phyloP scores from a whole-genome alignment of 108 stramenopile genomes.

The Skeletonema tropicum region DNA sequence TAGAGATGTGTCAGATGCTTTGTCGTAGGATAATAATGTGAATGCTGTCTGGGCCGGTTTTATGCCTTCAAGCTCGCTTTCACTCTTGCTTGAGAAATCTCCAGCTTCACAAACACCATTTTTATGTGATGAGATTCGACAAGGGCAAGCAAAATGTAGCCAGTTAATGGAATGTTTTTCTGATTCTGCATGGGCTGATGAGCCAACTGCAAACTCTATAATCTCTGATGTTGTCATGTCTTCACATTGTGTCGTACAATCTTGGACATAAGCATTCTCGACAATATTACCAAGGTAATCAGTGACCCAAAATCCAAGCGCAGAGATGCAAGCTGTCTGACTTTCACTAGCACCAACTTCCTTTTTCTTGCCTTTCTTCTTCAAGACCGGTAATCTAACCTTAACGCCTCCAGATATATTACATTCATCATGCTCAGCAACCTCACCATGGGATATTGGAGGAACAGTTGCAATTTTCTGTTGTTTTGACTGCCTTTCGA shows the following conservation, averaged over 20 bases:
- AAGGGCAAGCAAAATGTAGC: slow-evolving; percentile 81
- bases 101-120: slow-evolving; percentile 84
- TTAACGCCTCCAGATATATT: slow-evolving; percentile 25
- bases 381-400: neutral
- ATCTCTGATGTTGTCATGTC: neutral
- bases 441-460: slow-evolving; percentile 47
- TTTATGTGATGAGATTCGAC: slow-evolving; percentile 71
- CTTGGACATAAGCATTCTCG: slow-evolving; percentile 1
- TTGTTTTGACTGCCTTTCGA: slow-evolving; percentile 3
- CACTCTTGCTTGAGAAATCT: slow-evolving; percentile 54
- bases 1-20: slow-evolving; percentile 69
- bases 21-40: slow-evolving; percentile 70
- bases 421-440: neutral
- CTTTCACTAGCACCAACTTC: slow-evolving; percentile 1
- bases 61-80: slow-evolving; percentile 56
- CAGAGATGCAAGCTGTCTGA: slow-evolving; percentile 25
- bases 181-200: neutral
- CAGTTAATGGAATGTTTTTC: slow-evolving; percentile 33
- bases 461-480: slow-evolving; percentile 23
- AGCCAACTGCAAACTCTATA: neutral
- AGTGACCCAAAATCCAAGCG: slow-evolving; percentile 59
- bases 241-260: slow-evolving; percentile 9
- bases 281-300: slow-evolving; percentile 34
- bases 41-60: slow-evolving; percentile 85
- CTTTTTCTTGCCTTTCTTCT: slow-evolving; percentile 16